Evolutionary conservation across 345 rosid species (phyloP), one percentile per base, ranked within the genome.

Genomic region (Eucalyptus albens): DNA sequence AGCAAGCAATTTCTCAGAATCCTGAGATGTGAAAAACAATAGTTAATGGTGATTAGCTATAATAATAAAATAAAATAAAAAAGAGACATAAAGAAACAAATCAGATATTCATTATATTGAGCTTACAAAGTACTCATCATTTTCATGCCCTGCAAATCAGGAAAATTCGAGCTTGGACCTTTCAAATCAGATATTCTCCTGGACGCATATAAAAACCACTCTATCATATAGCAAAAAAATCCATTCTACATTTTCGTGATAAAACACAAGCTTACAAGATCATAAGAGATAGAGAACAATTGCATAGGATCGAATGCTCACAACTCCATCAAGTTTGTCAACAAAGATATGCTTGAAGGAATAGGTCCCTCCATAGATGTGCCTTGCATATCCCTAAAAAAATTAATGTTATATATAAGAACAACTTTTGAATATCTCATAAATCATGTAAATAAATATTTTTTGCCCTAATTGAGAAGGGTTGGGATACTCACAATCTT

Each of bases 171-270:
- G 89, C 90, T 29, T 4, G 94, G 86, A 89, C 97, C 97, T 29
- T 53, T 88, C 92, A 97, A 90, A 93, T 97, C 97, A 10, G 98
- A 92, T 91, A 97, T 95, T 91, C 96, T 94, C 97, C 99, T 97
- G 91, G 69, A 40, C 86, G 26, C 59, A 62, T 44, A 86, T 0
- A 55, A 55, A 88, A 13, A 27, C 11, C 24, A 40, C 26, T 31
- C 29, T 5, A 89, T 85, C 31, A 27, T n/a, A 89, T n/a, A 88
- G 22, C 44, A 50, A 27, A 1, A 89, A 24, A 50, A 88, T 87
- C 37, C 21, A 81, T 47, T 83, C 62, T 45, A 88, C 37, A 4
- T 42, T 27, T 16, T 15, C 4, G 6, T 21, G 60, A 27, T 45
- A 33, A 62, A 49, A 42, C 51, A 55, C 89, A 27, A 11, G 21